phyloP scores from a whole-genome alignment of 2,329 filamentous ascomycete species.

The Botrytis porri region DNA sequence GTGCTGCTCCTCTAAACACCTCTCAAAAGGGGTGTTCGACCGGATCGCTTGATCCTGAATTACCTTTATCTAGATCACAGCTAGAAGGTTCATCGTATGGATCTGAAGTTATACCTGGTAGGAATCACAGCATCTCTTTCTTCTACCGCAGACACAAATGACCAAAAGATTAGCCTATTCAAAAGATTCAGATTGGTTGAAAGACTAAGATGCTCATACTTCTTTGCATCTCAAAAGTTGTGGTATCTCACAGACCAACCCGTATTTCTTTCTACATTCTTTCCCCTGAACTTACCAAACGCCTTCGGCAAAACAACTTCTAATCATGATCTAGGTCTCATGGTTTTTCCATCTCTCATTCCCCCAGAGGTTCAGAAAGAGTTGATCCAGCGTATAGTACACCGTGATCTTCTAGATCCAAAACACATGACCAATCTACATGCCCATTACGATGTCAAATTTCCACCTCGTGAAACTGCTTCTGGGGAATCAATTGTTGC shows the following conservation, averaged over 20 bases:
- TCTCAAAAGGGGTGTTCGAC: neutral
- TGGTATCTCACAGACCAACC: neutral
- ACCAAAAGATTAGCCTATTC: neutral
- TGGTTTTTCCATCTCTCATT: constrained; percentile 72
- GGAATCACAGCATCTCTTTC: constrained; percentile 28
- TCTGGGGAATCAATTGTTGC: constrained; percentile 48
- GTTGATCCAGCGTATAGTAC: constrained; percentile 71
- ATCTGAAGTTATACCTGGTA: constrained; percentile 67
- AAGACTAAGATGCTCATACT: neutral
- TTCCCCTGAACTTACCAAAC: neutral
- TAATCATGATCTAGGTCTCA: constrained; percentile 59
- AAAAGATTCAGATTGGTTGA: neutral
- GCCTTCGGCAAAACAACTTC: constrained; percentile 15
- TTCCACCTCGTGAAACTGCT: constrained; percentile 42
- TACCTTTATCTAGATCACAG: neutral
- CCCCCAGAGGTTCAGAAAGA: constrained; percentile 64
- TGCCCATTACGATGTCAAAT: constrained; percentile 71
- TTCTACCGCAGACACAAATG: neutral
- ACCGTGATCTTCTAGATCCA: constrained; percentile 71
- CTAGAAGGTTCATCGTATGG: constrained; percentile 37
- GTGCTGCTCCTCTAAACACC: neutral
- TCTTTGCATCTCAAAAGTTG: no score
- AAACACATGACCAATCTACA: constrained; percentile 87
- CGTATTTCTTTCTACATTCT: neutral
- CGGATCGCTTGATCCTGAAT: neutral